phyloP scores from a whole-genome alignment of 108 stramenopile genomes.

The Nannochloropsis gaditana region DNA sequence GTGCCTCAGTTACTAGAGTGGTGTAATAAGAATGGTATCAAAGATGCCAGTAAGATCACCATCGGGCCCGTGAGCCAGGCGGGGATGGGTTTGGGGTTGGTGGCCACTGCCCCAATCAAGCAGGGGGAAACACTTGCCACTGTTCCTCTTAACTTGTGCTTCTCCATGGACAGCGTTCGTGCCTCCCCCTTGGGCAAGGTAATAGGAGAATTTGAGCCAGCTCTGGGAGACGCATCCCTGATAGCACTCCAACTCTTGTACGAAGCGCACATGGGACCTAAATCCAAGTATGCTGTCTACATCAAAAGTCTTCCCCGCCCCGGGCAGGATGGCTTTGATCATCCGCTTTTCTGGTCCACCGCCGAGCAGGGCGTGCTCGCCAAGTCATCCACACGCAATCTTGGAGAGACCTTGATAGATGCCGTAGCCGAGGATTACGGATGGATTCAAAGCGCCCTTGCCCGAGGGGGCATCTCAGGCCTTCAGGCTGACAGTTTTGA shows the following conservation, averaged over 20 bases:
- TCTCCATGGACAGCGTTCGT: conserved; percentile 3
- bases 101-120: conserved; percentile 4
- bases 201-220: neutral
- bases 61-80: neutral
- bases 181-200: neutral
- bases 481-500: neutral
- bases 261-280: neutral
- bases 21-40: conserved; percentile 14
- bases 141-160: neutral
- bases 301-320: neutral
- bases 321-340: conserved; percentile 11
- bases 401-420: neutral
- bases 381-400: neutral
- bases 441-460: neutral
- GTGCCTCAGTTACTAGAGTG: neutral
- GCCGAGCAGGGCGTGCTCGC: neutral
- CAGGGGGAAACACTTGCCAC: neutral
- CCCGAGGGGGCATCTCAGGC: neutral
- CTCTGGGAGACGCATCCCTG: neutral
- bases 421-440: neutral
- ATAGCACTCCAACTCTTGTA: conserved; percentile 12
- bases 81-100: neutral
- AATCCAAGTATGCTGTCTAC: conserved; percentile 20
- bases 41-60: neutral
- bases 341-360: neutral